Conservation (phyloP, 805 yeast species). For the Lipomyces lipofer region DNA sequence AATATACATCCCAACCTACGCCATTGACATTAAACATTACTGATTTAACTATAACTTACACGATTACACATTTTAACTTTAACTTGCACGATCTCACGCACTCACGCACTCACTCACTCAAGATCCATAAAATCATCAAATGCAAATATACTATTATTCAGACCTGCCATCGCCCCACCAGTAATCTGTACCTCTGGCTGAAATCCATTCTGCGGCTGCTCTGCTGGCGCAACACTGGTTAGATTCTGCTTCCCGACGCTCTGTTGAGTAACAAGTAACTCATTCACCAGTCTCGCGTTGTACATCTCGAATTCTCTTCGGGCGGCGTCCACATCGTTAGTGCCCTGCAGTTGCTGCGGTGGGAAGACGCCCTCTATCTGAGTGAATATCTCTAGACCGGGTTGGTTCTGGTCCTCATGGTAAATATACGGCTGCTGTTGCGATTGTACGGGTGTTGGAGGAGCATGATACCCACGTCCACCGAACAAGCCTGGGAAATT, state of each 20-base stretch:
- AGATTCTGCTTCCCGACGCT: too few species aligned
- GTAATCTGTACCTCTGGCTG: neutral
- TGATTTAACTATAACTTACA: too few species aligned
- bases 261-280: conserved; percentile 12
- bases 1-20: too few species aligned
- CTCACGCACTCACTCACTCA: conserved; percentile 2
- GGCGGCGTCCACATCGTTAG: conserved; percentile 8
- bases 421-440: neutral
- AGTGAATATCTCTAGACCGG: neutral
- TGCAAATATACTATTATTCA: neutral
- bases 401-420: too few species aligned
- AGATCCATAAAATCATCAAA: conserved; percentile 16
- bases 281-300: conserved; percentile 9
- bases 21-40: too few species aligned
- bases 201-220: neutral
- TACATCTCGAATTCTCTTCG: conserved; percentile 16
- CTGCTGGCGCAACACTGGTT: neutral
- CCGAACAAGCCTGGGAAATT: neutral
- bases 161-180: neutral
- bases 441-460: neutral
- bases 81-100: too few species aligned
- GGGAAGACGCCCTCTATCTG: neutral
- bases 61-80: too few species aligned
- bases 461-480: neutral
- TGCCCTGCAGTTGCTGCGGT: neutral